Evolutionary conservation across 306 rosid species (phyloP), one percentile per base, ranked within the genome.

Genomic region (Phaseolus lunatus): DNA sequence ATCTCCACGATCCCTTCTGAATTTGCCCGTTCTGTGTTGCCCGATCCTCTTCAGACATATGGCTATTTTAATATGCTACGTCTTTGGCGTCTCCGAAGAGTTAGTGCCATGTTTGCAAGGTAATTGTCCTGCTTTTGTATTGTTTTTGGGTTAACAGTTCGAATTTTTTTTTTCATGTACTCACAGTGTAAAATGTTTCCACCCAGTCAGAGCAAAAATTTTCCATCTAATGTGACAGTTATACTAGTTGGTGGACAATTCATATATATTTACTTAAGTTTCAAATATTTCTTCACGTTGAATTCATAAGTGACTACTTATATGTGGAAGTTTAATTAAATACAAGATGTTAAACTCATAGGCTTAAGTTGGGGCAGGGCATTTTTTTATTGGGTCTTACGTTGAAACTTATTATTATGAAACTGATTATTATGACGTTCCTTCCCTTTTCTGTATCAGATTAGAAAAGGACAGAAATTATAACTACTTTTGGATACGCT

Each of bases 1-100:
- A 56, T 88, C 65, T 87, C 98, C n/a, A 71, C 81, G 1, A 71
- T 90, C 62, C 97, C 98, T 20, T 84, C 72, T 1, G 97, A 94
- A 75, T 0, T 82, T 23, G 91, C 85, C 9, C 84, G 50, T 3
- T 15, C 1, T 0, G 2, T 87, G 0, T 67, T 87, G 67, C 94
- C 94, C 3, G 0, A 13, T 10, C 19, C 82, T 45, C 50, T 91
- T 35, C 33, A 75, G 70, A 59, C 58, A 0, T 94, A 94, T 50
- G 94, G 97, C 5, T 85, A 56, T 88, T 91, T 94, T 77, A 87
- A 83, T 24, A 80, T 89, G 76, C 93, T 93, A 48, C 92, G 98
- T 7, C 91, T 93, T 3, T 93, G 97, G 97, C 96, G 98, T 76
- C 91, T 94, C 8, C 87, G 87, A 1, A 76, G 97, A 80, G 92